A percentile compares a stretch with the other conserved stretches of the same genome.
phyloP scores from a whole-genome alignment of 78 protist species.

The Fonticula alba region DNA sequence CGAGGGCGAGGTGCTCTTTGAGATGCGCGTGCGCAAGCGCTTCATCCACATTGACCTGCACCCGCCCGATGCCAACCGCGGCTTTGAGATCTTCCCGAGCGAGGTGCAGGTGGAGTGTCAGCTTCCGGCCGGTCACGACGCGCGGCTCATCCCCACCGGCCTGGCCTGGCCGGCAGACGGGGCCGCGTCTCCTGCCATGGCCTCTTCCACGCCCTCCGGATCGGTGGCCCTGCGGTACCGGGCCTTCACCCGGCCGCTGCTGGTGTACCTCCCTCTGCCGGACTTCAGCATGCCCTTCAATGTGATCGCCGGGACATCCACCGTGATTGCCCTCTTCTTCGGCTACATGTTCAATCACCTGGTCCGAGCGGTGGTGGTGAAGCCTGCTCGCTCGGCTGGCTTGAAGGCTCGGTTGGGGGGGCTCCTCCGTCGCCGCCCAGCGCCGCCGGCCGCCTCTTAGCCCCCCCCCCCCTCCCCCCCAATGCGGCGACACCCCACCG shows the following conservation, averaged over 20 bases:
- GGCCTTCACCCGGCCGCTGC: slow-evolving; percentile 26
- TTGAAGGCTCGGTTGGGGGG: no score
- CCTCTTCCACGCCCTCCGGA: no score
- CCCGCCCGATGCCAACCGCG: slow-evolving; percentile 66
- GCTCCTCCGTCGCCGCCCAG: no score
- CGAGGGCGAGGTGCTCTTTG: neutral
- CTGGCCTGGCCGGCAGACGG: neutral
- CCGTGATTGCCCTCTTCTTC: slow-evolving; percentile 48
- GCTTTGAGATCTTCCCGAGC: slow-evolving; percentile 28
- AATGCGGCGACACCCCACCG: no score
- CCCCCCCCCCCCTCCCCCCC: no score
- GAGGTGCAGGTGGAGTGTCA: neutral
- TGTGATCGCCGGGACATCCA: slow-evolving; percentile 50
- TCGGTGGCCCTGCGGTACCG: neutral
- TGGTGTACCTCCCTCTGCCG: slow-evolving; percentile 42
- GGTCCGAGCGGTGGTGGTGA: no score
- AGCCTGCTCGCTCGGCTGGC: no score
- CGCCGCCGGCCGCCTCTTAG: no score
- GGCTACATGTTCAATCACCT: slow-evolving; percentile 35
- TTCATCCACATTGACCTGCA: slow-evolving; percentile 41
- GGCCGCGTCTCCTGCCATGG: neutral
- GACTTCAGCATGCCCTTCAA: slow-evolving; percentile 77
- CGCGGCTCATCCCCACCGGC: neutral
- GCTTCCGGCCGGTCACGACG: neutral
- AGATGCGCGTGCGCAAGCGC: neutral